Base-by-base conservation (phyloP, 257 asterid species). In the Plectranthus barbatus region DNA sequence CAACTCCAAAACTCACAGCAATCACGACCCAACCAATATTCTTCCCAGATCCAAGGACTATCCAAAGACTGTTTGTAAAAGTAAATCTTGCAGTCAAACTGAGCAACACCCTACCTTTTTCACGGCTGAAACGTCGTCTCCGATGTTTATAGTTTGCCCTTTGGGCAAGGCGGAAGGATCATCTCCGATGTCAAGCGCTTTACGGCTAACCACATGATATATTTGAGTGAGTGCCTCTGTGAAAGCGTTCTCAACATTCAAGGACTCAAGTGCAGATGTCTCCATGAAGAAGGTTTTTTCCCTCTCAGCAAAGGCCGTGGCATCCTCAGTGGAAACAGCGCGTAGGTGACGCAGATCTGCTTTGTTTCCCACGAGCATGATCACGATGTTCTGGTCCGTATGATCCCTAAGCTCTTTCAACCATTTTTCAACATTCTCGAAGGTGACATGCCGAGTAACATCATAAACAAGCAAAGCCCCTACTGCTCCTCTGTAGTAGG, bases 321-420 rank as follows among this genome's bases (percentile, higher is more conserved):
- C 88, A 0, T 81, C 88, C 74, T 84, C 88, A 0, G 83, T 76
- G 42, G 88, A 77, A 20, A 84, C 91, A 39, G 88, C 88, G 8
- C 88, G 84, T 33, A 81, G 67, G 76, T 84, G 88, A 2, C 84
- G 84, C 60, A 84, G 57, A 63, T 84, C 91, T 4, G 88, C 91
- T 78, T 84, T 84, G 67, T 84, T 84, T 61, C 91, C 91, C 64
- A 84, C 91, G 13, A 84, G 86, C 88, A 84, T 81, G 78, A 84
- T 81, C 64, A 84, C 91, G 0, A 84, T 75, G 45, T 79, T 84
- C 57, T 82, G 86, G 73, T 84, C 91, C 0, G 88, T 84, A 72
- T 84, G 91, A 56, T 79, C 91, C 9, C 91, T 76, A 11, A 84
- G 86, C 75, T 81, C 91, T 74, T 84, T 84, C 68, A 84, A 70